These are phyloP conservation scores for Eimeria acervulina DNA, from an alignment of 169 alveolate genomes.

Conservation along the genomic window DNA sequence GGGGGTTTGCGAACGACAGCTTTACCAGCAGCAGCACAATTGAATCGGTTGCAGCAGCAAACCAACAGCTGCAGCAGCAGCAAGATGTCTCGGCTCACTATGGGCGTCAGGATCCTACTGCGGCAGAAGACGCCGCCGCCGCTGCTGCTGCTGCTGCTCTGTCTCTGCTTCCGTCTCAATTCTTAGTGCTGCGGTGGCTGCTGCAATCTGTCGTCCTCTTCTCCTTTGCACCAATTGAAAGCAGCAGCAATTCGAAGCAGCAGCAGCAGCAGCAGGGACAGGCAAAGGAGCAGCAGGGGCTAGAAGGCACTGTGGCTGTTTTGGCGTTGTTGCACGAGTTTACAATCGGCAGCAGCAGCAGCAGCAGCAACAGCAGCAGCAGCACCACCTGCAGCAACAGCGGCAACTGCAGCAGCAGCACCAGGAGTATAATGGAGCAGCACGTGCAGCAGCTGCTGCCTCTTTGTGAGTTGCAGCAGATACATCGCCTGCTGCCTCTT, in stretches of 20 bases:
- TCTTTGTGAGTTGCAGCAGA: neutral
- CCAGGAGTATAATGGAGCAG: neutral
- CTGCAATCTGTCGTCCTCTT: slow-evolving; percentile 32
- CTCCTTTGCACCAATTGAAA: neutral
- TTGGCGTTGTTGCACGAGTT: slow-evolving; percentile 58
- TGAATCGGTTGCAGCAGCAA: slow-evolving; percentile 54
- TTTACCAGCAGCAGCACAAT: slow-evolving; percentile 44
- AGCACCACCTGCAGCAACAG: slow-evolving; percentile 15
- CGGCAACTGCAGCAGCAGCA: slow-evolving; percentile 41
- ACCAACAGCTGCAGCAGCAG: slow-evolving; percentile 32
- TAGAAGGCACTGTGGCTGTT: neutral
- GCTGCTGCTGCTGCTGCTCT: slow-evolving; percentile 39
- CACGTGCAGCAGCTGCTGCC: slow-evolving; percentile 62
- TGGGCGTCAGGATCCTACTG: neutral
- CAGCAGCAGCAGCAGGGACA: slow-evolving; percentile 61
- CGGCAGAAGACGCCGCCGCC: slow-evolving; percentile 12
- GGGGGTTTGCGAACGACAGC: slow-evolving; percentile 22
- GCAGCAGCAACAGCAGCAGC: slow-evolving; percentile 58
- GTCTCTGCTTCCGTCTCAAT: slow-evolving; percentile 37
- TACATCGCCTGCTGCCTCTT: slow-evolving; percentile 11
- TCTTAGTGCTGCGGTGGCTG: slow-evolving; percentile 37
- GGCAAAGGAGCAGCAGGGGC: slow-evolving; percentile 29
- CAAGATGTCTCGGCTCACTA: slow-evolving; percentile 22
- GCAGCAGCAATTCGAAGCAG: slow-evolving; percentile 2
- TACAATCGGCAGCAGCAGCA: slow-evolving; percentile 44